Conservation (phyloP, 768 basidiomycete species). For the Strobilomyces dryophilus region DNA sequence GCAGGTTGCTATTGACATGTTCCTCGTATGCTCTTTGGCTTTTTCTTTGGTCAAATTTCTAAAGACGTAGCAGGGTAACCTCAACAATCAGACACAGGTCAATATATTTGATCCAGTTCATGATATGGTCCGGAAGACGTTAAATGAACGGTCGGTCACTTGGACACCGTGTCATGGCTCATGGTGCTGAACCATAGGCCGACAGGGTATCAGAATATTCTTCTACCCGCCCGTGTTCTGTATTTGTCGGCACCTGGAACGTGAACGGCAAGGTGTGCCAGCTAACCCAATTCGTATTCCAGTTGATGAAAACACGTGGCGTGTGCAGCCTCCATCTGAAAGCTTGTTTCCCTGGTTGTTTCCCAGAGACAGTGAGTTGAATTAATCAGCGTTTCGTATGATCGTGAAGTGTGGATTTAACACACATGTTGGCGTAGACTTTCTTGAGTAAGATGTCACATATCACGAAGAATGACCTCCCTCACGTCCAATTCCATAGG, state of each 20-base stretch:
- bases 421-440: constrained; percentile 8
- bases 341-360: constrained; percentile 88
- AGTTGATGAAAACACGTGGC: constrained; percentile 6
- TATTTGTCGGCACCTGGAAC: constrained; percentile 96
- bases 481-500: constrained; percentile 33
- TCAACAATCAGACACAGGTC: constrained; percentile 82
- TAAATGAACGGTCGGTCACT: constrained; percentile 59
- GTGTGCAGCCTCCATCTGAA: constrained; percentile 64
- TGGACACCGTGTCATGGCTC: background rate
- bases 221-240: constrained; percentile 57
- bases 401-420: background rate
- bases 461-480: constrained; percentile 20
- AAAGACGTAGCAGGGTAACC: constrained; percentile 70
- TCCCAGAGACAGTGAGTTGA: constrained; percentile 65
- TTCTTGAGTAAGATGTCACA: constrained; percentile 14
- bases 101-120: constrained; percentile 93
- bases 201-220: constrained; percentile 81
- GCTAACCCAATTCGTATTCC: background rate
- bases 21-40: constrained; percentile 58
- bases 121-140: constrained; percentile 71
- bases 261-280: constrained; percentile 77
- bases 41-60: background rate
- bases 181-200: constrained; percentile 1
- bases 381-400: background rate
- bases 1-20: constrained; percentile 92